A percentile compares a stretch with the other conserved stretches of the same genome.
These are phyloP conservation scores for Pleurotus sapidus DNA, from an alignment of 768 basidiomycete genomes.

Conservation along the genomic window DNA sequence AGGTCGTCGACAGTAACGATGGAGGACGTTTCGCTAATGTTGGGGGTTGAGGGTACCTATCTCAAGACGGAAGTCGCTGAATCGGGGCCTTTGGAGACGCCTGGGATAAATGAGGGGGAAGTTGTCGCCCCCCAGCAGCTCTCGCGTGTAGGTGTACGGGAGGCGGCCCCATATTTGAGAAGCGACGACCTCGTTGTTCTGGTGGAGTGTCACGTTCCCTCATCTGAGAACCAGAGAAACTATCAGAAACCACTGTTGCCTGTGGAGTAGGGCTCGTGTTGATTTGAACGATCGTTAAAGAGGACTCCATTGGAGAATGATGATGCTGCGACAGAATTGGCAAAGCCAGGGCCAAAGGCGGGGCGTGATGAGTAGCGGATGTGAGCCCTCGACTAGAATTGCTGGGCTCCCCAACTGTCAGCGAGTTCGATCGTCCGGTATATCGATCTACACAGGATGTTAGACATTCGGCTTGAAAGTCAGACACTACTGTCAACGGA, in stretches of 20 bases:
- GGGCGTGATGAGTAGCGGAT: slow-evolving; percentile 18
- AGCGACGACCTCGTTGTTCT: slow-evolving; percentile 18
- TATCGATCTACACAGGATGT: slow-evolving; percentile 37
- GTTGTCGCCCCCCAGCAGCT: slow-evolving; percentile 41
- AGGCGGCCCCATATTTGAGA: slow-evolving; percentile 50
- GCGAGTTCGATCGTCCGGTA: slow-evolving; percentile 52
- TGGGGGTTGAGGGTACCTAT: slow-evolving; percentile 32
- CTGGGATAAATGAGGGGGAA: slow-evolving; percentile 56
- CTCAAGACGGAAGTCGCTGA: slow-evolving; percentile 41
- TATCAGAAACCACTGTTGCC: slow-evolving; percentile 36
- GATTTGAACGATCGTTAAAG: slow-evolving; percentile 95
- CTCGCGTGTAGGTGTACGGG: slow-evolving; percentile 40
- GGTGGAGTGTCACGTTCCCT: not conserved
- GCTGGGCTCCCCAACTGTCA: slow-evolving; percentile 50
- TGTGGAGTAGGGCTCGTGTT: slow-evolving; percentile 69
- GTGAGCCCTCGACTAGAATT: slow-evolving; percentile 38
- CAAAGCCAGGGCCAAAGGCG: slow-evolving; percentile 24
- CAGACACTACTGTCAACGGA: slow-evolving; percentile 14
- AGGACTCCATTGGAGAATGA: slow-evolving; percentile 57
- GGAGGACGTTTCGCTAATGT: slow-evolving; percentile 24
- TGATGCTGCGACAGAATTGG: slow-evolving; percentile 31
- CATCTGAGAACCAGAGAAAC: slow-evolving; percentile 4
- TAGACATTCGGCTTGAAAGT: not conserved
- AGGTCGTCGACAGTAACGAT: slow-evolving; percentile 11
- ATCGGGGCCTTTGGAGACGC: slow-evolving; percentile 22